Conservation (phyloP, 306 rosid genomes). For the Mimosa bimucronata region DNA sequence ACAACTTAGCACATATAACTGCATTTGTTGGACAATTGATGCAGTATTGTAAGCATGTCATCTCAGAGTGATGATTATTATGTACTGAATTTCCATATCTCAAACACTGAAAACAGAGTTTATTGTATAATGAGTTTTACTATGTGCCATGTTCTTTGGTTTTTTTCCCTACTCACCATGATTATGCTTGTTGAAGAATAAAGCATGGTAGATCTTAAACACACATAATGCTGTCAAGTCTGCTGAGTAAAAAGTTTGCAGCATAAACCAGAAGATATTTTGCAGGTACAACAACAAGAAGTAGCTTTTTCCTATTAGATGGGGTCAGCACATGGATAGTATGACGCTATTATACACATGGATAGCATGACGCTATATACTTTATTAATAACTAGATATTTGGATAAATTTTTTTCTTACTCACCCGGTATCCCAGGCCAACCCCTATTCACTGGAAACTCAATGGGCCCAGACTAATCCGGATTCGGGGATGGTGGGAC, state of each 20-base stretch:
- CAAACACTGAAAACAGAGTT: neutral
- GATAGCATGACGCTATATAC: too few species aligned
- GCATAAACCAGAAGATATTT: neutral
- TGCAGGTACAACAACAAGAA: neutral
- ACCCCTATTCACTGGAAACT: too few species aligned
- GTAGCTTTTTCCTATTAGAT: too few species aligned
- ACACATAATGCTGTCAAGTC: neutral
- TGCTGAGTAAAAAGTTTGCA: neutral
- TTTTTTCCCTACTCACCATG: neutral
- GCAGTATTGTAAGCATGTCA: conserved; percentile 16
- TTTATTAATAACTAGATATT: too few species aligned
- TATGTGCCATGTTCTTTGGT: neutral
- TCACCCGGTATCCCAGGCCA: too few species aligned
- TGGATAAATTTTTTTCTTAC: too few species aligned
- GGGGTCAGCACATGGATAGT: too few species aligned
- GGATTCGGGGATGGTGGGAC: too few species aligned
- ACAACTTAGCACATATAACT: neutral
- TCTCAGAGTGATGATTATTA: neutral
- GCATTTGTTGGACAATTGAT: neutral
- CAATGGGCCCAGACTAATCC: too few species aligned
- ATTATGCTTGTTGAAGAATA: neutral
- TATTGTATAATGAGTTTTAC: neutral
- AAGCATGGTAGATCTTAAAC: neutral
- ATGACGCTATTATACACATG: too few species aligned
- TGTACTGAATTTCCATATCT: neutral